Evolutionary conservation across 768 basidiomycete genomes (phyloP).

Genomic region (Suillus ampliporus): DNA sequence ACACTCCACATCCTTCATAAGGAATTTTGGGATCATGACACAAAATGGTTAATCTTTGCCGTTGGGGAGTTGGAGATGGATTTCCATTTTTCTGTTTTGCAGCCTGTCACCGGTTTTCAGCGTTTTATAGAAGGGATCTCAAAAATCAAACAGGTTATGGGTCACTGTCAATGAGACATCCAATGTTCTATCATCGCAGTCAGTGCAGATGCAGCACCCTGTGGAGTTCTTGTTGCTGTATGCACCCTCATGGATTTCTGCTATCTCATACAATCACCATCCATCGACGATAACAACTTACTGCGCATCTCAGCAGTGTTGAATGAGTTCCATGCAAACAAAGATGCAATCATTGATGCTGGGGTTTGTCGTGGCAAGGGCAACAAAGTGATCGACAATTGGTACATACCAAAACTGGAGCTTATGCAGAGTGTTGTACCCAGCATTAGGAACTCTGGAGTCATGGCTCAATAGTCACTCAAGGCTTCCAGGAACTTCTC

Average conservation of each 20-base stretch:
- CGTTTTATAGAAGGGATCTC: constrained; percentile 46
- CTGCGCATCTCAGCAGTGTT: constrained; percentile 27
- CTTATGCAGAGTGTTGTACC: constrained; percentile 39
- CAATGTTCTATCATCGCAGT: constrained; percentile 40
- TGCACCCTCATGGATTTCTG: constrained; percentile 43
- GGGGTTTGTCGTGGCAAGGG: constrained; percentile 33
- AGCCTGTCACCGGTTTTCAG: constrained; percentile 39
- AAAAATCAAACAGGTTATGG: constrained; percentile 47
- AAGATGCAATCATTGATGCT: constrained; percentile 37
- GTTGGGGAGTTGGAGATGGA: constrained; percentile 40
- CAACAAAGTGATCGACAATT: constrained; percentile 36
- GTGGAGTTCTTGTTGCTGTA: constrained; percentile 36
- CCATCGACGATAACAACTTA: constrained; percentile 29
- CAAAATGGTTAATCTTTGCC: constrained; percentile 43
- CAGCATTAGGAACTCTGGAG: constrained; percentile 36
- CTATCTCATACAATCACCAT: constrained; percentile 39
- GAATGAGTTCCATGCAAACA: constrained; percentile 38
- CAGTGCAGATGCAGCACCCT: constrained; percentile 39
- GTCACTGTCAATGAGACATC: constrained; percentile 42
- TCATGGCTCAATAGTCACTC: constrained; percentile 41
- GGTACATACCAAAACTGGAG: constrained; percentile 49
- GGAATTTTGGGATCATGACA: constrained; percentile 45
- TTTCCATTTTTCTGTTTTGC: constrained; percentile 41
- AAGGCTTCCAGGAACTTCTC: too few species aligned
- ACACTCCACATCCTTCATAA: constrained; percentile 47